Evolutionary conservation across 192 early-diverging fungal genomes (phyloP).

Genomic region (Podila epigama): DNA sequence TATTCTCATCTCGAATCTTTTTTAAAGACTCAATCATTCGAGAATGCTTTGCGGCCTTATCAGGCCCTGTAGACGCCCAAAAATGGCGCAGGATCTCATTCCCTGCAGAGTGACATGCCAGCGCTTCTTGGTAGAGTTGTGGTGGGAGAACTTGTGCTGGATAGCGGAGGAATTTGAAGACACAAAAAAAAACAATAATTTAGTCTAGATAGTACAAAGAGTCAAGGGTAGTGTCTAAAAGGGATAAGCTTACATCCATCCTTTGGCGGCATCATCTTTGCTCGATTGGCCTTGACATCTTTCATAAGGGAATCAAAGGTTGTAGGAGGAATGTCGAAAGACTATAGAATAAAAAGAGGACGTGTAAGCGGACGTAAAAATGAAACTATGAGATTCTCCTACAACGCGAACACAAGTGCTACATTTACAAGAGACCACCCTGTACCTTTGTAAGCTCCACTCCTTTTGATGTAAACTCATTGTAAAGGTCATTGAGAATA

Average conservation of each 20-base stretch:
- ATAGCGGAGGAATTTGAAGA: not conserved
- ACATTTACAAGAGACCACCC: too few relatives aligned
- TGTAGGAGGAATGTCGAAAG: conserved; percentile 17
- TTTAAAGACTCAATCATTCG: conserved; percentile 58
- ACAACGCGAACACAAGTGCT: not conserved
- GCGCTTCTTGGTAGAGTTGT: conserved; percentile 48
- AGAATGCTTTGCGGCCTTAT: conserved; percentile 55
- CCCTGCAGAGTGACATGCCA: conserved; percentile 55
- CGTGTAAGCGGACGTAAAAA: not conserved
- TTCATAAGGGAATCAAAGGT: conserved; percentile 40
- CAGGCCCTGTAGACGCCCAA: conserved; percentile 56
- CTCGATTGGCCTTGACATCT: conserved; percentile 36
- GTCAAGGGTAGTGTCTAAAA: too few relatives aligned
- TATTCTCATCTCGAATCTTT: conserved; percentile 50
- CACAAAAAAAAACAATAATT: too few relatives aligned
- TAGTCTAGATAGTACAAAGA: too few relatives aligned
- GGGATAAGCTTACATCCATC: conserved; percentile 34
- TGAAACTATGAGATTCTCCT: not conserved
- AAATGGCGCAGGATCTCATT: conserved; percentile 66
- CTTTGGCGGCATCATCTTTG: conserved; percentile 39
- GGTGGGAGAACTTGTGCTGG: conserved; percentile 49
- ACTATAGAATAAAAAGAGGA: not conserved
- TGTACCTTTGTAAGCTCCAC: conserved; percentile 25
- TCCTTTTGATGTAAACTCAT: conserved; percentile 11
- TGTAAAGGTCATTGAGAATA: conserved; percentile 19